Evolutionary conservation across 1,139 yeast genomes (phyloP), one percentile per base, ranked within the genome.

Genomic region (Sugiyamaella xylanicola): DNA sequence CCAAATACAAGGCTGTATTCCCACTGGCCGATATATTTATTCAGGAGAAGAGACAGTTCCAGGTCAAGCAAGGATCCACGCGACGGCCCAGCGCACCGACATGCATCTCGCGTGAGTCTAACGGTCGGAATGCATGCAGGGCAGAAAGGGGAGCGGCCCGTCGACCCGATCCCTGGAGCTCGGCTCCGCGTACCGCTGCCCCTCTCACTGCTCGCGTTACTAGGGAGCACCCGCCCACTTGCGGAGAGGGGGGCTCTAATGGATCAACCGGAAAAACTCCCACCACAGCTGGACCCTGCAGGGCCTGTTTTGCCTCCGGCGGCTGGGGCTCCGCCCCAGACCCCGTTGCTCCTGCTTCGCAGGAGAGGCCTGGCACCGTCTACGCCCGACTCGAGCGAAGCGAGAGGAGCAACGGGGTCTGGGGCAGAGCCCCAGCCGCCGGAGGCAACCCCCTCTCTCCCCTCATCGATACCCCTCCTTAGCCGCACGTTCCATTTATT

Each of bases 401-500:
- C 29, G 29, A 25, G 29, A 25, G 29, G 29, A 25, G 29, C 29
- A 25, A 25, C 29, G 9, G 29, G 29, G 29, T 25, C 29, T 25
- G 29, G 29, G 29, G 45, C 45, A 13, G 11, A 22, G 37, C 19
- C 48, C 48, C 48, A n/a, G 48, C 49, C 43, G 37, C 29, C 54
- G 44, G 50, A 19, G 56, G 52, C 40, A 41, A n/a, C 8, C 5
- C 29, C 29, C 29, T n/a, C n/a, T n/a, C n/a, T n/a, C n/a, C n/a
- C n/a, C n/a, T n/a, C n/a, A n/a, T n/a, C n/a, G n/a, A n/a, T n/a
- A n/a, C n/a, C n/a, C n/a, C n/a, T n/a, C n/a, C n/a, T 17, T 16
- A 16, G 20, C 17, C 39, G 25, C 46, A 37, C 16, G 17, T 13
- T 16, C 32, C 45, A 36, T 36, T 36, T 7, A 36, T 4, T 16